Evolutionary conservation across 2,329 filamentous ascomycete species (phyloP).

Genomic region (Colletotrichum brevisporum): DNA sequence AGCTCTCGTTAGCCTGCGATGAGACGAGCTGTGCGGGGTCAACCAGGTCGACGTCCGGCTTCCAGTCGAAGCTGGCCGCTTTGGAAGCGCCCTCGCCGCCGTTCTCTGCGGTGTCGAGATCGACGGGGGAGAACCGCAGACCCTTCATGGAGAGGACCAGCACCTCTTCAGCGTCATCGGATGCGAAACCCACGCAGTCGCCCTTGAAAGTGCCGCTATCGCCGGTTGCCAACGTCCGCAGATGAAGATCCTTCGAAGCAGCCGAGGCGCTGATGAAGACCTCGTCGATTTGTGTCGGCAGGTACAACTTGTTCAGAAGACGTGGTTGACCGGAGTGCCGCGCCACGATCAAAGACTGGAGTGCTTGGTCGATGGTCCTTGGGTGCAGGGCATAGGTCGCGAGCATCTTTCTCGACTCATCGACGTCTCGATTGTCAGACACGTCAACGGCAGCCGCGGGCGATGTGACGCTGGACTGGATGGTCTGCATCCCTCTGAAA

Average conservation of each 20-base stretch:
- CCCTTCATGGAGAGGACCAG: slow-evolving; percentile 11
- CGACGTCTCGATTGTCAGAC: not conserved
- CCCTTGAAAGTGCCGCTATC: not conserved
- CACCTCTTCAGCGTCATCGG: not conserved
- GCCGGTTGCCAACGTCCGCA: not conserved
- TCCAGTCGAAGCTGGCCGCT: not conserved
- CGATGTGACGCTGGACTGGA: not conserved
- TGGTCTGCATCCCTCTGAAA: slow-evolving; percentile 9
- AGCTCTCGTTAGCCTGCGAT: not conserved
- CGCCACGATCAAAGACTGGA: slow-evolving; percentile 21
- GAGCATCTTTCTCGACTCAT: not conserved
- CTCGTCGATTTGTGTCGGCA: slow-evolving; percentile 17
- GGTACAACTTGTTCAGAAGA: not conserved
- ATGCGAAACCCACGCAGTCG: fast-evolving
- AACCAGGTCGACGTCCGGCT: slow-evolving; percentile 1
- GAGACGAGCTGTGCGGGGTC: not conserved
- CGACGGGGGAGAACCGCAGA: not conserved
- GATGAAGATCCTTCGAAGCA: fast-evolving
- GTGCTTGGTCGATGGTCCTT: slow-evolving; percentile 11
- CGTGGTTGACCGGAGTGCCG: slow-evolving; percentile 8
- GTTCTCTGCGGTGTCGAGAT: not conserved
- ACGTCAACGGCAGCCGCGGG: not conserved
- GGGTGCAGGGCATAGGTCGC: not conserved
- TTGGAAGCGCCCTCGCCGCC: not conserved
- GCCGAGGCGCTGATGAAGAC: not conserved